Evolutionary conservation across 306 rosid genomes (phyloP).

Genomic region (Notholithocarpus densiflorus): DNA sequence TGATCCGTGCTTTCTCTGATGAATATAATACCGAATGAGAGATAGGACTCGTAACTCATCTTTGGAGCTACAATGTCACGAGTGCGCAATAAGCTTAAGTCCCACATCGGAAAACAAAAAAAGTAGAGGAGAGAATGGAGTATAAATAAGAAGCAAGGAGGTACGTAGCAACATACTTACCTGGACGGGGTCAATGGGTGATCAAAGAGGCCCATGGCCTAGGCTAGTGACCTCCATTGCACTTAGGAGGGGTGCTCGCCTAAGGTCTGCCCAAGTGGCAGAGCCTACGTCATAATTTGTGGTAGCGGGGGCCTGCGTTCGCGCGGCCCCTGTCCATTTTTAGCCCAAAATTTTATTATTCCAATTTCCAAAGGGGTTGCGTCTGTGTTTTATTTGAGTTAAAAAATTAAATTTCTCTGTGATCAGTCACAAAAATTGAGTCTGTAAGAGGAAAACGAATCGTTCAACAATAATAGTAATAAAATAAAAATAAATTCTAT

Average conservation of each 20-base stretch:
- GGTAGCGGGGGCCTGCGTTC: slow-evolving; percentile 66
- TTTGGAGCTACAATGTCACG: too few relatives aligned
- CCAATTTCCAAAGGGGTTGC: too few relatives aligned
- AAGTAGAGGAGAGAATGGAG: accelerated
- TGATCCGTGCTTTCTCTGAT: too few relatives aligned
- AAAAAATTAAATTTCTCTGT: too few relatives aligned
- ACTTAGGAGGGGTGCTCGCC: slow-evolving; percentile 46
- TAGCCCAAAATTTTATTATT: not conserved
- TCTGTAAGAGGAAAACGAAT: accelerated
- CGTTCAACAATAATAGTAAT: too few relatives aligned
- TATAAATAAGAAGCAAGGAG: not conserved
- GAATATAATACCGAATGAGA: too few relatives aligned
- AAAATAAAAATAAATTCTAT: too few relatives aligned
- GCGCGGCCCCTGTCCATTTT: slow-evolving; percentile 54
- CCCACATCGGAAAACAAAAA: not conserved
- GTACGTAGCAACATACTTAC: not conserved
- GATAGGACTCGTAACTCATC: too few relatives aligned
- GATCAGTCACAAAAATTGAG: accelerated
- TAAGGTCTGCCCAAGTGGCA: slow-evolving; percentile 58
- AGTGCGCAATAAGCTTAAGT: too few relatives aligned
- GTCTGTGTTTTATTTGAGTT: too few relatives aligned
- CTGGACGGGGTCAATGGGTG: slow-evolving; percentile 64
- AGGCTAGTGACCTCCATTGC: slow-evolving; percentile 51
- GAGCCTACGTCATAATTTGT: slow-evolving; percentile 77
- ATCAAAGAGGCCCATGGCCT: slow-evolving; percentile 51